These are phyloP conservation scores for Austroboletus novae-zelandiae DNA, from an alignment of 1,284 basidiomycete genomes.

Conservation along the genomic window DNA sequence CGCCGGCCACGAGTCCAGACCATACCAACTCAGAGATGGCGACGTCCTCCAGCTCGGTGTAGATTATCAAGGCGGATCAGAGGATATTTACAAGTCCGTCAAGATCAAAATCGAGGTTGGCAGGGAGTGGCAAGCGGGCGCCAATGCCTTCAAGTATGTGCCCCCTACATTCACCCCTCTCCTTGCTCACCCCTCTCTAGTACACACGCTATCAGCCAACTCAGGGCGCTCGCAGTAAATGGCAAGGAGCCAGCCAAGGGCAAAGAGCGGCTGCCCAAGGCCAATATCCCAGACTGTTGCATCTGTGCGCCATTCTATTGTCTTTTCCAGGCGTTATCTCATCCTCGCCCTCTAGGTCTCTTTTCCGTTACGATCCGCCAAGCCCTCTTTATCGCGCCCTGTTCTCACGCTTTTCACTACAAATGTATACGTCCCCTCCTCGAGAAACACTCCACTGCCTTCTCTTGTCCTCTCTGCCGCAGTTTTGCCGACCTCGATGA, in stretches of 20 bases:
- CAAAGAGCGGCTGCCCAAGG: constrained; percentile 42
- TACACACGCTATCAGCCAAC: constrained; percentile 77
- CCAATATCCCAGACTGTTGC: constrained; percentile 84
- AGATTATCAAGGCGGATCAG: constrained; percentile 96
- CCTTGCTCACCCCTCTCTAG: constrained; percentile 35
- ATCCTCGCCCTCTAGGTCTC: constrained; percentile 52
- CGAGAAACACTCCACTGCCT: constrained; percentile 85
- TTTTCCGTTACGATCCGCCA: constrained; percentile 95
- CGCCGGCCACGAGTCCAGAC: constrained; percentile 79
- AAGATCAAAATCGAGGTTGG: constrained; percentile 95
- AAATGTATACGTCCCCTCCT: constrained; percentile 96
- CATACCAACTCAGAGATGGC: constrained; percentile 86
- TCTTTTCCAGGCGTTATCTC: neutral
- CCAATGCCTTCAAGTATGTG: constrained; percentile 94
- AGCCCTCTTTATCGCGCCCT: constrained; percentile 95
- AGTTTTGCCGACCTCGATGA: constrained; percentile 95
- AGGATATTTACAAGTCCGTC: constrained; percentile 97
- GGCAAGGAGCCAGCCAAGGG: constrained; percentile 19
- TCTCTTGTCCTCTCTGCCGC: constrained; percentile 92
- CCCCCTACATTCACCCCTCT: neutral
- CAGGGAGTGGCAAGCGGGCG: constrained; percentile 84
- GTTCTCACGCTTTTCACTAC: constrained; percentile 97
- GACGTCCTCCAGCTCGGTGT: constrained; percentile 96
- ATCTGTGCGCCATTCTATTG: constrained; percentile 64
- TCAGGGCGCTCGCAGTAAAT: constrained; percentile 64